Percentiles rank a stretch among this genome's conserved stretches.
phyloP scores from a whole-genome alignment of 768 basidiomycete genomes.

The Lactifluus volemus region DNA sequence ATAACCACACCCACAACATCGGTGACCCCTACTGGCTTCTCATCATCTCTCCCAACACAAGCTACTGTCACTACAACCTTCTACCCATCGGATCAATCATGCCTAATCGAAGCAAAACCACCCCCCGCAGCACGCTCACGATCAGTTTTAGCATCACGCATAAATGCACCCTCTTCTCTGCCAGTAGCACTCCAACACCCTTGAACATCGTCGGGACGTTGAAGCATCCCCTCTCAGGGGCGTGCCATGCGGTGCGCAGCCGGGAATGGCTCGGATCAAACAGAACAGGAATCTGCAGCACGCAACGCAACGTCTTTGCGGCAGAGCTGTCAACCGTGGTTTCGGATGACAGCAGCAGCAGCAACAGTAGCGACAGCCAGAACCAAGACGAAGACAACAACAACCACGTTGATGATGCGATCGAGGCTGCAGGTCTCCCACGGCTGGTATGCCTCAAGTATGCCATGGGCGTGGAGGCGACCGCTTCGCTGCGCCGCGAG shows the following conservation, averaged over 20 bases:
- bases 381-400: not conserved
- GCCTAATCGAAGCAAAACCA: not conserved
- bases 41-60: not conserved
- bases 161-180: not conserved
- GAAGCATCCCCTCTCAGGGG: not conserved
- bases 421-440: not conserved
- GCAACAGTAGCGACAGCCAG: not conserved
- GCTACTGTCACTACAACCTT: not conserved
- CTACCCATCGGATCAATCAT: not conserved
- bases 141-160: not conserved
- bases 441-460: slow-evolving; percentile 6
- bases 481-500: not conserved
- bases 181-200: not conserved
- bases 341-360: not conserved
- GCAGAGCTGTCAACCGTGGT: not conserved
- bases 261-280: not conserved
- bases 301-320: slow-evolving; percentile 7
- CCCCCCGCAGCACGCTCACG: not conserved
- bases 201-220: not conserved
- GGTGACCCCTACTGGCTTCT: not conserved
- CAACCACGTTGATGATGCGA: not conserved
- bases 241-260: not conserved
- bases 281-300: not conserved
- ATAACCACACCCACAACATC: not conserved
- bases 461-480: not conserved